Base-by-base conservation (phyloP, 164 flowering plant species). In the Tinospora cordifolia region DNA sequence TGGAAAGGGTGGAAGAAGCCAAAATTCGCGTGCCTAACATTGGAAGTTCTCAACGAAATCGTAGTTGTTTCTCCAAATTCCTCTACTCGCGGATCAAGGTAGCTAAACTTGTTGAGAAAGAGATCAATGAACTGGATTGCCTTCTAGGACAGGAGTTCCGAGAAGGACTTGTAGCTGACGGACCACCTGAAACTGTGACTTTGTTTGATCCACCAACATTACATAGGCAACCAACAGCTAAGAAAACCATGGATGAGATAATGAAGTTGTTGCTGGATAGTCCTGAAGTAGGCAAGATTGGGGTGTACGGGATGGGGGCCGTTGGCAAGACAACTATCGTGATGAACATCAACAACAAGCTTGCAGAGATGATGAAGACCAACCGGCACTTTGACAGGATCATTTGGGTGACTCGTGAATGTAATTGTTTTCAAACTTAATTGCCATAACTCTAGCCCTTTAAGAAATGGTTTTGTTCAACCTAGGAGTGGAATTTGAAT, bases 251-350 rank as follows among this genome's bases (percentile, higher is more conserved):
- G 27, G 39, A 74, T 14, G 39, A 7, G 40, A 63, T 69, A 15
- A 47, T 67, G 76, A 26, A 69, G 19, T 66, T n/a, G 1, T 17
- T 74, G 47, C 25, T 63, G 63, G 17, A 47, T 24, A 36, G 36
- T 24, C 47, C 19, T 1, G 21, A 63, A 10, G 26, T 74, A 3
- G 13, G 46, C 22, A 74, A 22, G 40, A 74, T 74, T 25, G 76
- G 76, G n/a, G 40, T 74, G 8, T 63, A 68, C 47, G 75, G 75
- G 0, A 73, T 74, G 76, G 68, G 76, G 19, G 76, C 72, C 0
- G 54, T 74, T 15, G 76, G 76, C 1, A 74, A 74, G 25, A 74
- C 76, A 4, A 68, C 76, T 54, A 68, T 74, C 49, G 63, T 69
- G 68, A 74, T 13, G 54, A 47, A 68, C n/a, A 49, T 75, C 22